phyloP scores from a whole-genome alignment of 176 grass and related monocot species.

The Triticum turgidum region DNA sequence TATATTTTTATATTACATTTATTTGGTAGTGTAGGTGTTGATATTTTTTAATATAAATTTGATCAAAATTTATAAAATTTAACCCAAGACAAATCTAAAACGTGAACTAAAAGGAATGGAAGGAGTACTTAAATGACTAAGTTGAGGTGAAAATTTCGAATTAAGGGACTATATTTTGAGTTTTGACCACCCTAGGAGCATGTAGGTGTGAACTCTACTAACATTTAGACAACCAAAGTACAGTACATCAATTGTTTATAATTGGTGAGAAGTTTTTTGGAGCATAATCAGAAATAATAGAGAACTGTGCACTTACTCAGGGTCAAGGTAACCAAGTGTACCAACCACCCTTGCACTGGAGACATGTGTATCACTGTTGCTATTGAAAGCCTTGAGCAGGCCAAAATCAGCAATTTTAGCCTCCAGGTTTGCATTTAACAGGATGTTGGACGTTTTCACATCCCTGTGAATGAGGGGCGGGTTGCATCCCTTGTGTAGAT shows the following conservation, averaged over 20 bases:
- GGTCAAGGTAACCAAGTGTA: constrained; percentile 55
- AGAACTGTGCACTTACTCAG: constrained; percentile 15
- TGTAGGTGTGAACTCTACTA: background rate
- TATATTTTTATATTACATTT: too few species aligned
- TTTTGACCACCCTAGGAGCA: background rate
- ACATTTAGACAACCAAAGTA: background rate
- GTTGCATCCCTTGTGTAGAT: constrained; percentile 34
- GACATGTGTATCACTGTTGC: constrained; percentile 11
- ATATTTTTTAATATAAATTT: too few species aligned
- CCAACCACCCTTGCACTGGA: constrained; percentile 26
- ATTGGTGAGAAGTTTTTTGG: background rate
- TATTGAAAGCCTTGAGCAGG: constrained; percentile 36
- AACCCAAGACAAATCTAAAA: too few species aligned
- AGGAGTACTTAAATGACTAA: background rate
- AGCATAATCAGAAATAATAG: background rate
- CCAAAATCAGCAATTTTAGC: constrained; percentile 1
- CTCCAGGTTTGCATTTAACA: background rate
- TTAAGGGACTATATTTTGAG: background rate
- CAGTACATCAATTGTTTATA: too few species aligned
- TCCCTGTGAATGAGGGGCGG: too few species aligned
- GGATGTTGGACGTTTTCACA: background rate
- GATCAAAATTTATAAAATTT: too few species aligned
- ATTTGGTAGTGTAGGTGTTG: too few species aligned
- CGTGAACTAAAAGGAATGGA: too few species aligned
- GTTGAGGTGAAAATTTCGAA: background rate